Evolutionary conservation across 108 stramenopile genomes (phyloP).

Genomic region (Hondaea fermentalgiana): DNA sequence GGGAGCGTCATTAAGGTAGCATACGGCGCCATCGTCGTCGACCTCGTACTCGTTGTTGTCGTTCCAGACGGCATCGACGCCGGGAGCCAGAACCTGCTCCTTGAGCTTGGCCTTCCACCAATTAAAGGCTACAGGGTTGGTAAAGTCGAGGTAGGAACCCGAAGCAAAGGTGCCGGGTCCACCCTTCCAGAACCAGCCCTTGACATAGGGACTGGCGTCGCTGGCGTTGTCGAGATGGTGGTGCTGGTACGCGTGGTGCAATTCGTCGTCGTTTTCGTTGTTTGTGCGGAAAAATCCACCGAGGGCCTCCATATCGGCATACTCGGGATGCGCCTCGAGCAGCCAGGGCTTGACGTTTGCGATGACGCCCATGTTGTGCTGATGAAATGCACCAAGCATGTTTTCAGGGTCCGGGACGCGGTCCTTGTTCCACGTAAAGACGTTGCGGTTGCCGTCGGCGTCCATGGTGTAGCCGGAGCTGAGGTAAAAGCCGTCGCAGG

Average conservation of each 20-base stretch:
- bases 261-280: not conserved
- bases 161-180: constrained; percentile 18
- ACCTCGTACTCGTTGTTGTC: constrained; percentile 13
- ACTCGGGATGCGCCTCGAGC: not conserved
- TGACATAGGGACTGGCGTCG: not conserved
- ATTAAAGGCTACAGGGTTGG: not conserved
- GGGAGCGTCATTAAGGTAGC: not conserved
- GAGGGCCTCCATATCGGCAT: not conserved
- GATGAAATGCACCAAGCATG: not conserved
- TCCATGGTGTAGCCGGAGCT: constrained; percentile 15
- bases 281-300: not conserved
- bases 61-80: constrained; percentile 16
- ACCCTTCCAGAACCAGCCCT: constrained; percentile 7
- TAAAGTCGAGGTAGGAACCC: not conserved
- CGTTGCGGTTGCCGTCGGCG: constrained; percentile 10
- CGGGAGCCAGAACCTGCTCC: not conserved
- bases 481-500: not conserved
- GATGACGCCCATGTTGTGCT: not conserved
- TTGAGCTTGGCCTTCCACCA: constrained; percentile 12
- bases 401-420: not conserved
- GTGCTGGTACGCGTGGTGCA: not conserved
- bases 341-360: constrained; percentile 18
- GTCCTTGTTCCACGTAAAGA: not conserved
- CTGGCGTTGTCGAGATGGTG: not conserved
- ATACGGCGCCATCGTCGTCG: not conserved